phyloP scores from a whole-genome alignment of 2,329 filamentous ascomycete genomes.

The Chalaropsis ovoidea region DNA sequence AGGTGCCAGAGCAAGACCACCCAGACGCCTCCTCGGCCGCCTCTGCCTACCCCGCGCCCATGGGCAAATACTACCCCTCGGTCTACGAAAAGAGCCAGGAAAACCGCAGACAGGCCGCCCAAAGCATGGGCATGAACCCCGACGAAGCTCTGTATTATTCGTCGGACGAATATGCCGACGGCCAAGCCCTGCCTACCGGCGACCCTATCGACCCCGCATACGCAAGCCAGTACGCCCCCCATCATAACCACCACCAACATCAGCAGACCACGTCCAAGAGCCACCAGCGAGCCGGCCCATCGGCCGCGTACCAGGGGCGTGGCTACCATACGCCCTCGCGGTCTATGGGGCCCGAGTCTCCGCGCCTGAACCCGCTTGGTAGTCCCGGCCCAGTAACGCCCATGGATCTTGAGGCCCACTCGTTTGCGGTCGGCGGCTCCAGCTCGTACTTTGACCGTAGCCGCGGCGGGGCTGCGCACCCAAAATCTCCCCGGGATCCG shows the following conservation, averaged over 20 bases:
- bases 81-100: constrained; percentile 45
- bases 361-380: constrained; percentile 43
- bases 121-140: neutral
- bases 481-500: neutral
- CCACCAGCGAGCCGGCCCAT: neutral
- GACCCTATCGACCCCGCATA: neutral
- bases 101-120: constrained; percentile 3
- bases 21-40: neutral
- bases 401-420: constrained; percentile 43
- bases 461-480: constrained; percentile 8
- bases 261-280: neutral
- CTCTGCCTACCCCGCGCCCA: constrained; percentile 36
- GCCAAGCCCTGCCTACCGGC: neutral
- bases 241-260: neutral
- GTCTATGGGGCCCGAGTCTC: constrained; percentile 38
- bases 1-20: neutral
- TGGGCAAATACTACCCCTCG: constrained; percentile 55
- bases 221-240: neutral
- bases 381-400: constrained; percentile 53
- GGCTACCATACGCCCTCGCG: constrained; percentile 1
- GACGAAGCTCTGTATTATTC: constrained; percentile 16
- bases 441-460: constrained; percentile 26
- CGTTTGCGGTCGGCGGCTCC: constrained; percentile 28
- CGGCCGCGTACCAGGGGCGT: neutral
- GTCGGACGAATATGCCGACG: constrained; percentile 19